Conservation (phyloP, 768 basidiomycete genomes). For the Mycena galopus region DNA sequence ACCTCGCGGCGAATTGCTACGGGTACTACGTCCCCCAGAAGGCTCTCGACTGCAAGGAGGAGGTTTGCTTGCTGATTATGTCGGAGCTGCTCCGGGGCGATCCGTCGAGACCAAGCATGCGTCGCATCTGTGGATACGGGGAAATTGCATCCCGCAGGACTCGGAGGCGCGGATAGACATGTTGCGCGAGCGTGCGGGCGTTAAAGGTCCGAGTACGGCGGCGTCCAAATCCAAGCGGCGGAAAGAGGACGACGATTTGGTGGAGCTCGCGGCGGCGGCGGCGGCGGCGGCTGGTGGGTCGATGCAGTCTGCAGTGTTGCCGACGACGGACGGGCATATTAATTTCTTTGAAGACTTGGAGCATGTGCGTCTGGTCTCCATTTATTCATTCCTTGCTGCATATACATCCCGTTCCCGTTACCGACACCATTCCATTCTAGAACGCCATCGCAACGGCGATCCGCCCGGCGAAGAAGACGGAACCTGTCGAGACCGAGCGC, state of each 20-base stretch:
- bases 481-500: slow-evolving; percentile 69
- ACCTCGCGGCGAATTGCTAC: slow-evolving; percentile 90
- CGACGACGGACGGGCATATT: slow-evolving; percentile 76
- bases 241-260: slow-evolving; percentile 53
- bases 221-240: too few species aligned
- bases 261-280: too few species aligned
- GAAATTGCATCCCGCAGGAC: too few species aligned
- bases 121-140: slow-evolving; percentile 93
- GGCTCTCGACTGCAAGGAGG: slow-evolving; percentile 90
- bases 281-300: slow-evolving; percentile 41
- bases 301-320: slow-evolving; percentile 51
- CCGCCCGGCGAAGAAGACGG: slow-evolving; percentile 62
- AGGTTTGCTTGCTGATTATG: slow-evolving; percentile 83
- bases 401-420: too few species aligned
- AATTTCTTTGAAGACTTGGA: slow-evolving; percentile 91
- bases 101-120: slow-evolving; percentile 92
- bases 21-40: slow-evolving; percentile 91
- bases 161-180: too few species aligned
- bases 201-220: too few species aligned
- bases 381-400: neutral
- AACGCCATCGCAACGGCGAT: slow-evolving; percentile 61
- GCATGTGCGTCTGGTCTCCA: slow-evolving; percentile 67
- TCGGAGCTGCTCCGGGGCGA: slow-evolving; percentile 87
- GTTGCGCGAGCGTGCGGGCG: too few species aligned
- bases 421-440: slow-evolving; percentile 39